Evolutionary conservation across 2,329 filamentous ascomycete species (phyloP).

Genomic region (Curvularia lunata): DNA sequence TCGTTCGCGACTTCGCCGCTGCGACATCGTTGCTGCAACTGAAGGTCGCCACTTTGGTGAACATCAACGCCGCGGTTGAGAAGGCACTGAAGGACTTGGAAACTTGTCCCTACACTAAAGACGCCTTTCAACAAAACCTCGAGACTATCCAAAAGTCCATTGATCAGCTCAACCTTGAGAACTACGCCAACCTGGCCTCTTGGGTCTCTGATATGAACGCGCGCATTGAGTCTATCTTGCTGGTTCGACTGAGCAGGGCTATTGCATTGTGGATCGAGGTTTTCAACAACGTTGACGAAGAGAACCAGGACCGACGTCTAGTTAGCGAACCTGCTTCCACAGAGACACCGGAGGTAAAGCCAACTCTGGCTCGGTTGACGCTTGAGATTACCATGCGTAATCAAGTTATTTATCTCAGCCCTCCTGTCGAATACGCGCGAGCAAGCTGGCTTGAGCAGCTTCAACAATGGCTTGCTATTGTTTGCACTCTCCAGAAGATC

Average conservation of each 20-base stretch:
- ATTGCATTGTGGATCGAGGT: conserved; percentile 85
- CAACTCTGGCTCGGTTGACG: conserved; percentile 74
- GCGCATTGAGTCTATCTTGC: conserved; percentile 80
- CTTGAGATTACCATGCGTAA: conserved; percentile 98
- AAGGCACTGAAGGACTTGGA: conserved; percentile 83
- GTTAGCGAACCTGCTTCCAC: conserved; percentile 51
- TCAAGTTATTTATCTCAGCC: conserved; percentile 95
- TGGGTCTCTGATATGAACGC: conserved; percentile 91
- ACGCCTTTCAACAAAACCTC: conserved; percentile 79
- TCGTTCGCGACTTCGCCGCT: conserved; percentile 89
- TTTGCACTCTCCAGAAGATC: conserved; percentile 91
- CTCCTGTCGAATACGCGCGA: conserved; percentile 87
- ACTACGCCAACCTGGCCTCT: conserved; percentile 88
- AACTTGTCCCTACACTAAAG: conserved; percentile 79
- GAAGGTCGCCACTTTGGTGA: conserved; percentile 80
- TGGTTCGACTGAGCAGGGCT: conserved; percentile 82
- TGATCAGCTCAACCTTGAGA: conserved; percentile 94
- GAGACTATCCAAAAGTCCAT: conserved; percentile 89
- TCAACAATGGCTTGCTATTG: conserved; percentile 89
- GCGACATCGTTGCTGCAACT: conserved; percentile 86
- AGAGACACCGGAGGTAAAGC: conserved; percentile 53
- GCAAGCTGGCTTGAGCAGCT: conserved; percentile 94
- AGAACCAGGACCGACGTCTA: conserved; percentile 36
- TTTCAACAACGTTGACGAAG: conserved; percentile 65
- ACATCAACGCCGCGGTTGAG: conserved; percentile 81